Conservation (phyloP, 2,329 filamentous ascomycete species). For the Trichophyton equinum region DNA sequence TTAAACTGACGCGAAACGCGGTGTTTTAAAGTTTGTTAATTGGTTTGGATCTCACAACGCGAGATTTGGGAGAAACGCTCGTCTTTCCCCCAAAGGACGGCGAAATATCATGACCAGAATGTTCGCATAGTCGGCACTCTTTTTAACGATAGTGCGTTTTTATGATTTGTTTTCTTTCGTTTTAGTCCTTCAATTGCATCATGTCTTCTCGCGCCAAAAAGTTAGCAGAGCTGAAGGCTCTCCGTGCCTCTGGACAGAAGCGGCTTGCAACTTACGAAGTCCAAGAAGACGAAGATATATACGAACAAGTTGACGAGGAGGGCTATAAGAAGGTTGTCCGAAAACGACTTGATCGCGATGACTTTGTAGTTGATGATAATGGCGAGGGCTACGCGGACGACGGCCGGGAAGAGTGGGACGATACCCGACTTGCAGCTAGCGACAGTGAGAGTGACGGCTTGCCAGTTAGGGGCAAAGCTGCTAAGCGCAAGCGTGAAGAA, state of each 20-base stretch:
- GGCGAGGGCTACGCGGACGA: conserved; percentile 90
- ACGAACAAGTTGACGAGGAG: conserved; percentile 94
- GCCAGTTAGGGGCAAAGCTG: conserved; percentile 47
- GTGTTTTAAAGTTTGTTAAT: background rate
- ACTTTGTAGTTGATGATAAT: conserved; percentile 96
- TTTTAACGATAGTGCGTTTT: background rate
- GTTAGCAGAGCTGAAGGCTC: conserved; percentile 63
- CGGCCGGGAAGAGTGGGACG: conserved; percentile 85
- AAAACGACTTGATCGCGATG: conserved; percentile 76
- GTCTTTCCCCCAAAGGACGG: background rate
- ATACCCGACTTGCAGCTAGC: conserved; percentile 49
- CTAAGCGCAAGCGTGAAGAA: conserved; percentile 78
- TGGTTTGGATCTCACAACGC: background rate
- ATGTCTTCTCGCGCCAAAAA: conserved; percentile 14
- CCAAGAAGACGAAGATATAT: conserved; percentile 69
- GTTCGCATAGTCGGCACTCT: background rate
- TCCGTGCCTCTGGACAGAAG: conserved; percentile 83
- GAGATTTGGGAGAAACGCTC: background rate
- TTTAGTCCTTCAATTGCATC: background rate
- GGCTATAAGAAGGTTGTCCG: conserved; percentile 95
- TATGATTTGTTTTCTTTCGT: background rate
- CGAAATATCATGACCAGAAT: background rate
- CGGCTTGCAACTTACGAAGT: conserved; percentile 77
- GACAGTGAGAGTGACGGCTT: conserved; percentile 68
- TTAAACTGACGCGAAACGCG: background rate